Percentiles rank a stretch among this genome's conserved stretches.
phyloP scores from a whole-genome alignment of 371 early-diverging fungal genomes.

The Lichtheimia ornata region DNA sequence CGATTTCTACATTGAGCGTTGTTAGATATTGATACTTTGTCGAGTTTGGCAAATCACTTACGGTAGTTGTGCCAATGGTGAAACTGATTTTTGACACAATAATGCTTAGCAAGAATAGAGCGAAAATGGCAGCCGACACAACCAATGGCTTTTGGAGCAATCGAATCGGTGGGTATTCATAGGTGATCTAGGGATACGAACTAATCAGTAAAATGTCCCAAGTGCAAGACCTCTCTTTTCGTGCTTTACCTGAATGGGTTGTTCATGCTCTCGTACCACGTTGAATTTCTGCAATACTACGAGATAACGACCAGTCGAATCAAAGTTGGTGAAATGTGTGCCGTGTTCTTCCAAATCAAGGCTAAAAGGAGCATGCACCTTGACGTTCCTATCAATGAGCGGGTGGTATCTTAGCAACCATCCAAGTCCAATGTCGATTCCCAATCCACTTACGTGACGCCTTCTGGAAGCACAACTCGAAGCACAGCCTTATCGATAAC shows the following conservation, averaged over 20 bases:
- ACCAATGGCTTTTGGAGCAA: constrained; percentile 53
- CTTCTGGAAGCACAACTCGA: constrained; percentile 89
- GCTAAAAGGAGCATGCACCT: constrained; percentile 59
- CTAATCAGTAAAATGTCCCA: not conserved
- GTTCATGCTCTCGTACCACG: constrained; percentile 60
- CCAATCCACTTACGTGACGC: constrained; percentile 70
- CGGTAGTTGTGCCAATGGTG: constrained; percentile 36
- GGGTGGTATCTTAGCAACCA: too few relatives aligned
- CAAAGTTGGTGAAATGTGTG: constrained; percentile 68
- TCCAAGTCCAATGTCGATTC: not conserved
- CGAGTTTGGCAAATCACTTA: constrained; percentile 10
- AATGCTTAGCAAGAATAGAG: constrained; percentile 42
- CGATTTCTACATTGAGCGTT: too few relatives aligned
- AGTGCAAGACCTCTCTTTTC: not conserved
- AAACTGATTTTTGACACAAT: constrained; percentile 44
- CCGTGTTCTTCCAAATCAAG: constrained; percentile 43
- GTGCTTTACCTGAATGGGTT: constrained; percentile 39
- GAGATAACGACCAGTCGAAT: constrained; percentile 72
- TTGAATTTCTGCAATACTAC: constrained; percentile 65
- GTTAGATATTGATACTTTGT: too few relatives aligned
- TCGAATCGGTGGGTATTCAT: constrained; percentile 33
- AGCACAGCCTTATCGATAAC: constrained; percentile 68
- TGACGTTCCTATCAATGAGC: constrained; percentile 46
- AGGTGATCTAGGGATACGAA: constrained; percentile 40
- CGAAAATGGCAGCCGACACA: constrained; percentile 36